A percentile compares a stretch with the other conserved stretches of the same genome.
These are phyloP conservation scores for Phytophthora sojae DNA, from an alignment of 352 stramenopile genomes.

Conservation along the genomic window DNA sequence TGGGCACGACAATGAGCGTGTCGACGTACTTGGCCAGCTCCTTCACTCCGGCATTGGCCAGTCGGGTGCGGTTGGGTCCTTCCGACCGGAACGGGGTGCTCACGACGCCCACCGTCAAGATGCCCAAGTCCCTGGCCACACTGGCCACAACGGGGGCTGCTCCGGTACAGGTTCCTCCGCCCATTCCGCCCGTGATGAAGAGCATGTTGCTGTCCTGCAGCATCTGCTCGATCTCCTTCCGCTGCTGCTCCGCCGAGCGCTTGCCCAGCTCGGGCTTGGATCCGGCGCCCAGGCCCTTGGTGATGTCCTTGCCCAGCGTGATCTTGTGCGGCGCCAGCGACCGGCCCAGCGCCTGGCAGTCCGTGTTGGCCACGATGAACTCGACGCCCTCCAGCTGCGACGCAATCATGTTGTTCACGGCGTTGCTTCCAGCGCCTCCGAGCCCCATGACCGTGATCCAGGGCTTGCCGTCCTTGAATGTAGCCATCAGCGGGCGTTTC, in stretches of 20 bases:
- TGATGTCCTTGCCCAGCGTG: conserved; percentile 86
- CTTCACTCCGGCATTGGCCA: conserved; percentile 93
- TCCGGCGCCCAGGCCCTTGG: conserved; percentile 81
- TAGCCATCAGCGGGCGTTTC: conserved; percentile 46
- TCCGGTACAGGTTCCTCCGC: conserved; percentile 92
- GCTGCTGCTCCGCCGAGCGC: conserved; percentile 87
- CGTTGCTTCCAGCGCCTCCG: conserved; percentile 85
- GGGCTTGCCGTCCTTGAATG: conserved; percentile 86
- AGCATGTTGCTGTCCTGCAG: conserved; percentile 95
- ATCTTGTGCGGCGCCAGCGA: conserved; percentile 86
- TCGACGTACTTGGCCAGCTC: conserved; percentile 94
- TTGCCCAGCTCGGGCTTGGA: conserved; percentile 86
- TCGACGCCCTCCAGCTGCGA: conserved; percentile 92
- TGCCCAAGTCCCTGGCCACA: conserved; percentile 92
- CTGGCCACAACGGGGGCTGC: conserved; percentile 94
- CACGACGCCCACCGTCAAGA: conserved; percentile 96
- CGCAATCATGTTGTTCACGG: conserved; percentile 92
- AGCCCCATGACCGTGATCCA: conserved; percentile 89
- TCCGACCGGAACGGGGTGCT: conserved; percentile 97
- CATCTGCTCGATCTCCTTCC: conserved; percentile 90
- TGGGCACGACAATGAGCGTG: conserved; percentile 97
- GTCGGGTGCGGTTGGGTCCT: conserved; percentile 93
- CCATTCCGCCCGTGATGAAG: conserved; percentile 97
- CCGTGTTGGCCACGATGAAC: conserved; percentile 97
- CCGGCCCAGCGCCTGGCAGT: conserved; percentile 91